Base-by-base conservation (phyloP, 768 basidiomycete genomes). In the Pulveroboletus frians region DNA sequence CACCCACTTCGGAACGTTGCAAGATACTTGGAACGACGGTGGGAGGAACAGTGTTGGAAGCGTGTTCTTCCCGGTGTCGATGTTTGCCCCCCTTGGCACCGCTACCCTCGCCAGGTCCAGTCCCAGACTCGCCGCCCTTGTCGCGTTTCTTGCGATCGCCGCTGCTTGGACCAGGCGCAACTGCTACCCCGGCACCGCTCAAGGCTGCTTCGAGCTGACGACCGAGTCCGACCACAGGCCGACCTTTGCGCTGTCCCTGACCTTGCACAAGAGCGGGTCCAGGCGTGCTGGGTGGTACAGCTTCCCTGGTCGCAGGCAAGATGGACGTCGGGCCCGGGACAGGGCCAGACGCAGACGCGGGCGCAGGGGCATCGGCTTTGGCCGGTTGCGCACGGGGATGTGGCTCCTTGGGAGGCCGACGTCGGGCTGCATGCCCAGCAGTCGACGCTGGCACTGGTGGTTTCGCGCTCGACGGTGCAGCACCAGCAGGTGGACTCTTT, bases 191-290 rank as follows among this genome's bases (percentile, higher is more conserved):
- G 1, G 80, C 79, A 0, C 83, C 80, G 49, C 66, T 86, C 26
- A 89, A 65, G 8, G 87, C 87, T 7, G 80, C 85, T 56, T 87
- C 85, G 45, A 89, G 83, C 13, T 87, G 83, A 11, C 85, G 74
- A 0, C 74, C 82, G 8, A 84, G 61, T 0, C 84, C 84, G 29
- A 88, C 67, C 9, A 84, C 72, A 1, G 84, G 83, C 6, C 85
- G 77, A 5, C 64, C 54, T 29, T 80, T 74, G 20, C 78, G 75
- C 3, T 70, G 50, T 0, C 23, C 23, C 1, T 50, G 50, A 53
- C 48, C 29, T 53, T 20, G 50, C 0, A 27, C 5, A 0, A 17
- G 8, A 14, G 1, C 23, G 14, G 45, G 42, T 1, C 55, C 51
- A 14, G 65, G 32, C 3, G 66, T 32, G 27, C 56, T 31, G 1